phyloP scores from a whole-genome alignment of 805 yeast genomes.

The Candida mattraensis region DNA sequence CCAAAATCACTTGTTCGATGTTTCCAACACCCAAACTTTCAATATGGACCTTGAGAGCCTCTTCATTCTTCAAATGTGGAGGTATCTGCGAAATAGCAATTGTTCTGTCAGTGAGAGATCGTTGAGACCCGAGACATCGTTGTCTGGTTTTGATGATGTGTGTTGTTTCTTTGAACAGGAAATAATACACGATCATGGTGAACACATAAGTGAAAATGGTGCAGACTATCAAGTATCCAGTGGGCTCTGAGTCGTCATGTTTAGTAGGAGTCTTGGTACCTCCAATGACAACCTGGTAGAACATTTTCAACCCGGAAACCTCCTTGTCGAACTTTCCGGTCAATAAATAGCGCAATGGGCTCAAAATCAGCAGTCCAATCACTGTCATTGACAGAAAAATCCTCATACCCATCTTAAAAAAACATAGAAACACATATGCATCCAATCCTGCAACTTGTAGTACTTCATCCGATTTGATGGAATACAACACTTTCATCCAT shows the following conservation, averaged over 20 bases:
- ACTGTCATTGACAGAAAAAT: conserved; percentile 43
- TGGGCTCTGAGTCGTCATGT: conserved; percentile 27
- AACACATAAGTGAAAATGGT: conserved; percentile 57
- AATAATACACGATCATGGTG: conserved; percentile 46
- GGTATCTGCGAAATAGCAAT: conserved; percentile 58
- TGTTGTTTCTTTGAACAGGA: conserved; percentile 46
- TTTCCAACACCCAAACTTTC: conserved; percentile 57
- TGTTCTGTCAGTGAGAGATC: conserved; percentile 60
- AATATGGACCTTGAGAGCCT: conserved; percentile 45
- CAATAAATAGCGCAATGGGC: conserved; percentile 52
- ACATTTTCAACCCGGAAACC: conserved; percentile 6
- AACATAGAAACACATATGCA: conserved; percentile 57
- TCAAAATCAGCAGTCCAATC: conserved; percentile 47
- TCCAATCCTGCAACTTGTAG: conserved; percentile 58
- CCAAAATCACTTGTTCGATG: conserved; percentile 50
- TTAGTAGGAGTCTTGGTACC: conserved; percentile 18
- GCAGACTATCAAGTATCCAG: conserved; percentile 47
- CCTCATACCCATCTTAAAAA: conserved; percentile 55
- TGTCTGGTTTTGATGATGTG: conserved; percentile 53
- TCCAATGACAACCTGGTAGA: conserved; percentile 9
- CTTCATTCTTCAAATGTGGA: conserved; percentile 41
- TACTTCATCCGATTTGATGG: conserved; percentile 49
- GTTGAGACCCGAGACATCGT: conserved; percentile 56
- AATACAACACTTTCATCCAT: conserved; percentile 50
- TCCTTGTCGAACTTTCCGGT: conserved; percentile 49